phyloP scores from a whole-genome alignment of 495 filamentous ascomycete species.

The Monascus purpureus region DNA sequence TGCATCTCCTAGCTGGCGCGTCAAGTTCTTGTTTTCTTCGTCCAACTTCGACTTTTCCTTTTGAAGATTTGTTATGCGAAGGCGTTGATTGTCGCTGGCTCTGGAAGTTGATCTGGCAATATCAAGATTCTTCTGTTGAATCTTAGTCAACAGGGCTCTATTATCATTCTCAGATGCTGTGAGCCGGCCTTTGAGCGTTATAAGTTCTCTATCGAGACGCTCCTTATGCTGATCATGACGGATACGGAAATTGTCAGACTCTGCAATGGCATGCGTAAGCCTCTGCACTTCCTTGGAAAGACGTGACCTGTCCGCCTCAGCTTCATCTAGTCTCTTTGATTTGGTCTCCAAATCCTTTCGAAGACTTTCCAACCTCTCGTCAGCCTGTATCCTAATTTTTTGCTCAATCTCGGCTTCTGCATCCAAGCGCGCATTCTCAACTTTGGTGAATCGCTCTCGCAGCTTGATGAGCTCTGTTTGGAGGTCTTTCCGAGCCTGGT shows the following conservation, averaged over 20 bases:
- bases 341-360: constrained; percentile 66
- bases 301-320: constrained; percentile 60
- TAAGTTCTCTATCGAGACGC: constrained; percentile 80
- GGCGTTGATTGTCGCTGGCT: constrained; percentile 70
- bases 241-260: constrained; percentile 75
- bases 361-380: constrained; percentile 67
- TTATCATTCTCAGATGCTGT: constrained; percentile 96
- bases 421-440: constrained; percentile 71
- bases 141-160: constrained; percentile 83
- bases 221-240: constrained; percentile 89
- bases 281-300: constrained; percentile 65
- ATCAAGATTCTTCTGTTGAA: constrained; percentile 96
- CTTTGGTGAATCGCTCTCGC: constrained; percentile 65
- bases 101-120: constrained; percentile 82
- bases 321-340: constrained; percentile 52
- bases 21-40: constrained; percentile 67
- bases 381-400: constrained; percentile 59
- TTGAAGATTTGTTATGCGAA: constrained; percentile 62
- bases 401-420: constrained; percentile 72
- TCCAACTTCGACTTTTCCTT: constrained; percentile 75
- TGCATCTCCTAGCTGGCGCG: constrained; percentile 75
- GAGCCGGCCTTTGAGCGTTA: constrained; percentile 80
- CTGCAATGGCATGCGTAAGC: constrained; percentile 67
- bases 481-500: constrained; percentile 78
- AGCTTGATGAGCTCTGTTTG: constrained; percentile 74